Evolutionary conservation across 2,329 filamentous ascomycete genomes (phyloP), one percentile per base, ranked within the genome.

Genomic region (Nectriaceae sp.): DNA sequence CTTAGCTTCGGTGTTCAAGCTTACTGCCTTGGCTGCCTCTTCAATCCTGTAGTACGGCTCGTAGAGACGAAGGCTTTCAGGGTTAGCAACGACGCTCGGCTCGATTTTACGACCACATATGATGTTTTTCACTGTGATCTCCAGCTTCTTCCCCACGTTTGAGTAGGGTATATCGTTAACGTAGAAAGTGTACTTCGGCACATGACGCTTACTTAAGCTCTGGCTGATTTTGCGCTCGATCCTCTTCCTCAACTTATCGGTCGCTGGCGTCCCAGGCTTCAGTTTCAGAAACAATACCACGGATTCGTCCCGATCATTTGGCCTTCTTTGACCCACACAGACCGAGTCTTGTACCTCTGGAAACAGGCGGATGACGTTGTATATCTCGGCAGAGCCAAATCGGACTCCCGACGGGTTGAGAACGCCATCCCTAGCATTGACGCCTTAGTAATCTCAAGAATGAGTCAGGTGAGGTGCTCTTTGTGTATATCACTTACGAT

Each of bases 321-420:
- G 43, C 18, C 47, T 37, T 22, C 47, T 33, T 16, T 50, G 47
- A 1, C 47, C 47, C 15, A 43, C 40, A 4, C 43, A 43, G 11
- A 50, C 35, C n/a, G 37, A 43, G 44, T 50, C 47, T 5, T 35
- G 33, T 2, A 50, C 18, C n/a, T 46, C 31, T 3, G 40, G 3
- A 22, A 43, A 39, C 5, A 38, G 43, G 5, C 39, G 29, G 6
- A 50, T 36, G 8, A 50, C 35, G n/a, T 42, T 42, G 11, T 50
- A 50, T 16, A 50, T 46, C 21, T 50, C 47, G 3, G 47, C 47
- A 1, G 47, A 46, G 2, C 47, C 47, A 42, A 50, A 50, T 15
- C 47, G 47, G 26, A 50, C 40, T 11, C 47, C 47, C 4, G 43
- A 41, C 18, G 47, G 47, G 21, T 50, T 50, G 18, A 50, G 37